phyloP scores from a whole-genome alignment of 2,329 filamentous ascomycete species.

The Xylariaceae sp. region DNA sequence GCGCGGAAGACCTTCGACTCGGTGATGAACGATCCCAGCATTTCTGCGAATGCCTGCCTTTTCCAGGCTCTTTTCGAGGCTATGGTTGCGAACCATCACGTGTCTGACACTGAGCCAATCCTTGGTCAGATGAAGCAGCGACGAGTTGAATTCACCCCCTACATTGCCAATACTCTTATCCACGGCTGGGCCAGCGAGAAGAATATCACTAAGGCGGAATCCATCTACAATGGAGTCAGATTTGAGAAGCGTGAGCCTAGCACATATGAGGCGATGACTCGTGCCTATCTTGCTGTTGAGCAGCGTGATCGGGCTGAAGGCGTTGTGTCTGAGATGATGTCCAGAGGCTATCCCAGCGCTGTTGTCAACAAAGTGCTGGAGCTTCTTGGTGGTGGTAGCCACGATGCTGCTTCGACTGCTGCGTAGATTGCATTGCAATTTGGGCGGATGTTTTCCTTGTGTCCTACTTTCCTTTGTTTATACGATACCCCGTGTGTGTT shows the following conservation, averaged over 20 bases:
- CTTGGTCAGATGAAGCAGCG: slow-evolving; percentile 71
- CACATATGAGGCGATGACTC: slow-evolving; percentile 98
- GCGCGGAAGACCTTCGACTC: slow-evolving; percentile 79
- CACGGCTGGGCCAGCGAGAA: slow-evolving; percentile 90
- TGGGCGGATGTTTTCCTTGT: slow-evolving; percentile 30
- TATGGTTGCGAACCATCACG: slow-evolving; percentile 91
- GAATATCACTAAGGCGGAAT: slow-evolving; percentile 72
- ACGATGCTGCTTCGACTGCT: slow-evolving; percentile 35
- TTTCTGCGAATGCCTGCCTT: slow-evolving; percentile 75
- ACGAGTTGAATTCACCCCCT: slow-evolving; percentile 82
- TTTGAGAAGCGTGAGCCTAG: slow-evolving; percentile 83
- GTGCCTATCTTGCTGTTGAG: slow-evolving; percentile 82
- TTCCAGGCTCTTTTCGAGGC: slow-evolving; percentile 97
- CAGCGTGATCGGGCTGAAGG: slow-evolving; percentile 70
- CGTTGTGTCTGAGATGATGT: slow-evolving; percentile 86
- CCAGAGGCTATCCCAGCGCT: slow-evolving; percentile 82
- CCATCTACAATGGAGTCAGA: slow-evolving; percentile 75
- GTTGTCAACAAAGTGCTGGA: slow-evolving; percentile 93
- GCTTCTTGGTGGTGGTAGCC: slow-evolving; percentile 62
- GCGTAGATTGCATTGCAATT: slow-evolving; percentile 16
- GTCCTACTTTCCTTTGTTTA: slow-evolving; percentile 26
- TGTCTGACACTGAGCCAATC: slow-evolving; percentile 69
- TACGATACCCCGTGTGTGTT: slow-evolving; percentile 33
- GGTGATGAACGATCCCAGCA: slow-evolving; percentile 63
- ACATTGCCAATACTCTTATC: slow-evolving; percentile 97